Evolutionary conservation across 768 basidiomycete genomes (phyloP), one percentile per base, ranked within the genome.

Genomic region (Lenzites betulinus): DNA sequence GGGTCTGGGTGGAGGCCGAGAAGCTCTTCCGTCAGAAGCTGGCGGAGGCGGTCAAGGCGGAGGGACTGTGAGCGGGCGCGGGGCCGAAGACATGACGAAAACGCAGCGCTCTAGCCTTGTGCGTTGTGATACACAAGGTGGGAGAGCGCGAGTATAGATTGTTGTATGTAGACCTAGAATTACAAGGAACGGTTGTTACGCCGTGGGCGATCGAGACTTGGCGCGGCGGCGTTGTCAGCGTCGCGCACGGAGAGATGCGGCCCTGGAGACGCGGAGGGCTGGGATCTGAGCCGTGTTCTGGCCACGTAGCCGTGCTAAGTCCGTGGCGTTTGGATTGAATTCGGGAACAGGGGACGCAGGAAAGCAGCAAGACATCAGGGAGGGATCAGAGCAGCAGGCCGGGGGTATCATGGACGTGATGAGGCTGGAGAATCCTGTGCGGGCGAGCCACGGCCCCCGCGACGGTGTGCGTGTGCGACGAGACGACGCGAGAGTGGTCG

Each of bases 1-100:
- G 87, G 16, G 93, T 95, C 2, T 98, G 96, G 96, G 80, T 79
- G 5, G 89, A 95, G 53, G 95, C 95, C 1, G 89, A 96, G 77
- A 83, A 78, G 69, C 76, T 98, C 43, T 98, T 88, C 82, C 79
- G 79, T 72, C 78, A 86, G 72, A 89, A 83, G 82, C 70, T 85
- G 35, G 77, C 73, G 2, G 85, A 84, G 67, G 87, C 85, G 0
- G 74, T 70, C 12, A 64, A 74, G 66, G 70, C 41, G 16, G 69
- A 67, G 64, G 67, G 71, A 4, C 39, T 73, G 52, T 72, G 57
- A 53, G 46, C 23, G 36, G 46, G 28, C 15, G 38, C 30, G 30
- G 30, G 15, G 6, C 38, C 38, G 33, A 33, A 33, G 15, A 35
- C 42, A 22, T 20, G 9, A 15, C 47, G 20, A 52, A 43, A 26